Base-by-base conservation (phyloP, 225 moss, liverwort and hornwort species). In the Antitrichia curtipendula region DNA sequence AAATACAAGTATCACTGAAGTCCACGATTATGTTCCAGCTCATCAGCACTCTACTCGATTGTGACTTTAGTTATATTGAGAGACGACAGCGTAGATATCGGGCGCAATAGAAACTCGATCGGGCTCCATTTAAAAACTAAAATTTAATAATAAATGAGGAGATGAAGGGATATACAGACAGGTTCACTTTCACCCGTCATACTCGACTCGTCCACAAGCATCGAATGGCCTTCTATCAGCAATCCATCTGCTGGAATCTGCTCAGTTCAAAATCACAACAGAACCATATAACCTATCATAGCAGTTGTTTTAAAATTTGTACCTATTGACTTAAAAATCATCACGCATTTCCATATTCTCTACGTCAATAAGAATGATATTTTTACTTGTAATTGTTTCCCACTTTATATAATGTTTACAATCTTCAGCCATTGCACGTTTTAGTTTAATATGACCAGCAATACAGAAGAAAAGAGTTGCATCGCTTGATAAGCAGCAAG, bases 141-240 rank as follows among this genome's bases (percentile, higher is more conserved):
- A 57, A 52, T 32, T 38, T 24, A 65, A 28, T 52, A 24, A 23
- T n/a, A 61, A 84, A 75, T 61, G 78, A 90, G 72, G 90, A 86
- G 84, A 88, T 71, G 81, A 90, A 88, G 65, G 45, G 29, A 88
- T 85, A 84, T 81, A 94, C 97, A 90, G 86, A 97, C 96, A 86
- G 96, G 97, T 9, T 96, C 96, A 94, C 97, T 98, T 96, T 98
- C 97, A 90, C 97, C 97, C 72, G 97, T 98, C 97, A 98, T 96
- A 88, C 97, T 98, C 74, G 97, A 96, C 87, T 98, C 97, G 78
- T 97, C 97, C 73, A 96, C 92, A 69, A 94, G 84, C 82, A 97
- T 87, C 63, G 97, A 96, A 89, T 97, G 97, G 45, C 95, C 96
- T 86, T 93, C 90, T 56, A 95, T 49, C 72, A 98, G 88, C 41